Evolutionary conservation across 257 asterid species (phyloP).

Genomic region (Asclepias syriaca): DNA sequence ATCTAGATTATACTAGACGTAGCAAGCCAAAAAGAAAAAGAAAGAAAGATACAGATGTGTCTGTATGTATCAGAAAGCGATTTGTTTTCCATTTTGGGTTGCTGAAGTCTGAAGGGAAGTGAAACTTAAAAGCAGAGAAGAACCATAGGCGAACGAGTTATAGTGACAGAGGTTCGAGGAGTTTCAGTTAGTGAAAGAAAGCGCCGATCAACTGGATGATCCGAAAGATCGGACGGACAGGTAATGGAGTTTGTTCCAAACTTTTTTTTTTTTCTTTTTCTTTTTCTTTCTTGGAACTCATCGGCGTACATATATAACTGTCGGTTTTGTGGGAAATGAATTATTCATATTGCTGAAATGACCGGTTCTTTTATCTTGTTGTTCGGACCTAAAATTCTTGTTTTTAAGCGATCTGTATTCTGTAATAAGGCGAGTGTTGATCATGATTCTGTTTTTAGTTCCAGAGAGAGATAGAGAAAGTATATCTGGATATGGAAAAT

Average conservation of each 20-base stretch:
- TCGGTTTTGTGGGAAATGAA: background rate
- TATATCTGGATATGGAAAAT: background rate
- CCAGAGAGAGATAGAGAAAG: background rate
- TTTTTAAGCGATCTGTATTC: background rate
- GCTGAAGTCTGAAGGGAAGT: background rate
- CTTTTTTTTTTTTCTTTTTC: no score
- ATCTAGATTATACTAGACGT: background rate
- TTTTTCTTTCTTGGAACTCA: background rate
- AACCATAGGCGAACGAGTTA: background rate
- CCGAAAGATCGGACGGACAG: background rate
- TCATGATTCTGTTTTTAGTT: background rate
- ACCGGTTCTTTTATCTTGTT: background rate
- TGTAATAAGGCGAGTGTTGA: background rate
- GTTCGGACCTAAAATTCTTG: background rate
- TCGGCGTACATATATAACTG: background rate
- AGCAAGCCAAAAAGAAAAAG: no score
- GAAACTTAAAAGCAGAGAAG: background rate
- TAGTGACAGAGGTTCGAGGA: background rate
- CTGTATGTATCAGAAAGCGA: background rate
- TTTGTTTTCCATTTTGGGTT: background rate
- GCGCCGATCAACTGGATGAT: conserved; percentile 1
- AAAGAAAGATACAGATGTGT: background rate
- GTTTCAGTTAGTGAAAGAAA: background rate
- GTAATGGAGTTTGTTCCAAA: background rate
- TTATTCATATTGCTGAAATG: background rate